These are phyloP conservation scores for Xylaria venustula DNA, from an alignment of 495 filamentous ascomycete genomes.

Conservation along the genomic window DNA sequence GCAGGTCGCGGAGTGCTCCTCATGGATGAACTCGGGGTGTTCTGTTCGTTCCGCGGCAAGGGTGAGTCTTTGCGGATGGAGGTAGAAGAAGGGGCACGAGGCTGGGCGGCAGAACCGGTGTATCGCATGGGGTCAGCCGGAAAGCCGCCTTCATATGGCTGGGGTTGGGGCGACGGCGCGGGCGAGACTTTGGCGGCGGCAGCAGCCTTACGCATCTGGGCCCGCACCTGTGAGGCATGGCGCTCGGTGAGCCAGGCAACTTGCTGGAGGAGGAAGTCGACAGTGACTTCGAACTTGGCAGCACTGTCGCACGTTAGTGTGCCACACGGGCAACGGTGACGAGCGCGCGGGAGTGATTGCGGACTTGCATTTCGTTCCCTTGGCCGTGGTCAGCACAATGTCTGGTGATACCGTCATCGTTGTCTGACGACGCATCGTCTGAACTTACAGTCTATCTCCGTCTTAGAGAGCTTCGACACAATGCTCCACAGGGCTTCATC, in stretches of 20 bases:
- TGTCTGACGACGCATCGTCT: background rate
- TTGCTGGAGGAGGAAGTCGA: constrained; percentile 88
- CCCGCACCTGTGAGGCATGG: constrained; percentile 82
- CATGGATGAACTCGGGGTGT: constrained; percentile 34
- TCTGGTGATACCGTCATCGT: background rate
- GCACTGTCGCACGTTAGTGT: constrained; percentile 38
- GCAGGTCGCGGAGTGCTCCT: constrained; percentile 37
- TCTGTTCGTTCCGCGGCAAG: constrained; percentile 47
- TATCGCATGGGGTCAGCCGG: constrained; percentile 58
- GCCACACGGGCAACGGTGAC: constrained; percentile 4
- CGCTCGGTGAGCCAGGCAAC: constrained; percentile 93
- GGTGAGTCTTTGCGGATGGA: constrained; percentile 63
- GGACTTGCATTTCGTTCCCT: constrained; percentile 77
- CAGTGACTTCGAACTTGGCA: constrained; percentile 59
- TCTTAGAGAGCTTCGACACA: constrained; percentile 73
- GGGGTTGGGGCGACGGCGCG: constrained; percentile 52
- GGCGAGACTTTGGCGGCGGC: constrained; percentile 46
- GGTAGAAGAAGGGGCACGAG: constrained; percentile 60
- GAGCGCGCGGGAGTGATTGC: background rate
- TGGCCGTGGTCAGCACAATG: constrained; percentile 10
- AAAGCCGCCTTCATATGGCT: constrained; percentile 41
- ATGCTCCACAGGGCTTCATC: constrained; percentile 89
- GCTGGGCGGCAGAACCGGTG: constrained; percentile 52
- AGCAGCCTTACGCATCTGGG: constrained; percentile 78
- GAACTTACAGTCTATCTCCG: constrained; percentile 77